Base-by-base conservation (phyloP, 441 rosid genomes). In the Jatropha multifida region DNA sequence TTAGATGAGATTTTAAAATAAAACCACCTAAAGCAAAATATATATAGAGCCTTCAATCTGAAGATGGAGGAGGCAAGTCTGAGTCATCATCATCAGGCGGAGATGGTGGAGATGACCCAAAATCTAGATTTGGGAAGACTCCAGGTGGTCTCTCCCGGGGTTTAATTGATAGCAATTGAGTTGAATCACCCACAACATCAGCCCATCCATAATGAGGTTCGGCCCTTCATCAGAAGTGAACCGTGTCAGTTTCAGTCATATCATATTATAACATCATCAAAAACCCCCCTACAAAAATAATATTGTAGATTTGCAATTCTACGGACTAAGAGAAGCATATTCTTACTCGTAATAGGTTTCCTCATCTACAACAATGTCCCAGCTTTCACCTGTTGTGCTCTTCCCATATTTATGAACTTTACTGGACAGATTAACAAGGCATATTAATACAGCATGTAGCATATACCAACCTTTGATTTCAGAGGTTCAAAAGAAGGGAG, bases 341-440 rank as follows among this genome's bases (percentile, higher is more conserved):
- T 74, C 92, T 91, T 89, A 96, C 99, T 96, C 98, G 11, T 90
- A 96, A 79, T 87, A 88, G 63, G 99, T 96, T 83, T 90, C 99
- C 80, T 93, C 99, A 0, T 92, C 99, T 77, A 91, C 99, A 42
- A 93, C 93, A 51, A 92, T 92, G 83, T 96, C 98, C 99, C 99
- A 96, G 85, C 94, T 90, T 90, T 96, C 99, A 52, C 97, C 93
- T 3, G 98, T 89, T 5, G 99, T 96, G 85, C 98, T 93, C 78
- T 88, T 93, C 32, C 99, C 99, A 7, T 93, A 93, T 82, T 96
- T 96, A 93, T 92, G 99, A 74, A 96, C 98, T 83, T 96, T 96
- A 49, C 98, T 96, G 94, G 62, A 44, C 37, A 48, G 63, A 56
- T 27, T 37, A 11, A 68, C 56, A 71, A 56, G n/a, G 38, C 58